phyloP scores from a whole-genome alignment of 179 eudicot species.

The Silene noctiflora region DNA sequence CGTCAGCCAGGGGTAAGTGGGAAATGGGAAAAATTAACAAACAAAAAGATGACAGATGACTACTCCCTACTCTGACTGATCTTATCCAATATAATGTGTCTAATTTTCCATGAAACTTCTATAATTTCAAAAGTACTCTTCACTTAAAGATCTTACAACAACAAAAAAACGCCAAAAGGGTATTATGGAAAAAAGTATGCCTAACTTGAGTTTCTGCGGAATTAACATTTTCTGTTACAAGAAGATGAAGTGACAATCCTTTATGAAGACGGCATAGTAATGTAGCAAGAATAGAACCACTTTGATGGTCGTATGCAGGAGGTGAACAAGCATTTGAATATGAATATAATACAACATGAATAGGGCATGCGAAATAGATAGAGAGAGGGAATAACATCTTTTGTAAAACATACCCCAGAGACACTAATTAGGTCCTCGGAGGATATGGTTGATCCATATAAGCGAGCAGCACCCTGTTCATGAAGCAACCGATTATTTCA shows the following conservation, averaged over 20 bases:
- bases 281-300: not conserved
- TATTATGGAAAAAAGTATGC: not conserved
- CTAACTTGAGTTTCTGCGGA: not conserved
- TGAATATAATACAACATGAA: not conserved
- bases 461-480: constrained; percentile 87
- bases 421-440: constrained; percentile 81
- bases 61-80: no score
- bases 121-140: not conserved
- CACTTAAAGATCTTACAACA: not conserved
- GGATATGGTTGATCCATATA: constrained; percentile 82
- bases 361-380: not conserved
- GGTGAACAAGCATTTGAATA: not conserved
- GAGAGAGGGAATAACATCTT: not conserved
- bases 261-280: not conserved
- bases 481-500: not conserved
- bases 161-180: not conserved
- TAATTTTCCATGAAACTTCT: not conserved
- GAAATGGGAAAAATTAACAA: not conserved
- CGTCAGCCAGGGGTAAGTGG: not conserved
- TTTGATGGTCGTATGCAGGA: not conserved
- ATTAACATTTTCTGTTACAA: not conserved
- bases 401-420: constrained; percentile 69
- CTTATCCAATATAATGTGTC: not conserved
- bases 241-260: not conserved
- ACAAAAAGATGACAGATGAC: not conserved